phyloP scores from a whole-genome alignment of 73 alveolate species.

The Paramecium primaurelia region DNA sequence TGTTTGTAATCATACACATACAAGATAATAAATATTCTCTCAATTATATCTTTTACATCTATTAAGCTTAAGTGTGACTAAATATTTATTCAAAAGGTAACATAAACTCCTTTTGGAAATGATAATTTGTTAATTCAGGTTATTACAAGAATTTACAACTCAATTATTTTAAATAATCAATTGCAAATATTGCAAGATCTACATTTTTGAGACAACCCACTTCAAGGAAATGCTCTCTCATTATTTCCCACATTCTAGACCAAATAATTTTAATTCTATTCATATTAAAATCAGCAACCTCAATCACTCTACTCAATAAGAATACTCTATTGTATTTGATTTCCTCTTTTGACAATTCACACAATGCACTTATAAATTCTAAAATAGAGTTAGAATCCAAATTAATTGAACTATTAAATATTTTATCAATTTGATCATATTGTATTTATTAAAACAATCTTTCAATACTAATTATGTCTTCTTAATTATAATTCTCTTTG shows the following conservation, averaged over 20 bases:
- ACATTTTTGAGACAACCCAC: slow-evolving; percentile 77
- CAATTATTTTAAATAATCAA: slow-evolving; percentile 82
- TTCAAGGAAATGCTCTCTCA: slow-evolving; percentile 79
- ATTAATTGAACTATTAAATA: slow-evolving; percentile 71
- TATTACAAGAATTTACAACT: slow-evolving; percentile 72
- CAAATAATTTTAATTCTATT: slow-evolving; percentile 77
- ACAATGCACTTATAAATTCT: slow-evolving; percentile 77
- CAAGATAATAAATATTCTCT: slow-evolving; percentile 49
- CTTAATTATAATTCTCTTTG: neutral
- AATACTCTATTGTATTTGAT: slow-evolving; percentile 71
- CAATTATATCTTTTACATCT: neutral
- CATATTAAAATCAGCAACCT: slow-evolving; percentile 89
- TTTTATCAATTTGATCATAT: slow-evolving; percentile 72
- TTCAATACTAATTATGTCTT: slow-evolving; percentile 43
- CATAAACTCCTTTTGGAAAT: slow-evolving; percentile 79
- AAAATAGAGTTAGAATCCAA: slow-evolving; percentile 78
- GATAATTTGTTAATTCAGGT: slow-evolving; percentile 74
- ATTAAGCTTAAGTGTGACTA: neutral
- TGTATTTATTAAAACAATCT: slow-evolving; percentile 61
- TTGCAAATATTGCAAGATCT: slow-evolving; percentile 70
- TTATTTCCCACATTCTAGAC: slow-evolving; percentile 84
- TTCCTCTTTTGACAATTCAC: slow-evolving; percentile 81
- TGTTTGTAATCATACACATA: slow-evolving; percentile 50
- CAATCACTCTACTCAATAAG: slow-evolving; percentile 81
- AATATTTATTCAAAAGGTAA: slow-evolving; percentile 78